Base-by-base conservation (phyloP, 768 basidiomycete species). In the Phanerochaete carnosa region DNA sequence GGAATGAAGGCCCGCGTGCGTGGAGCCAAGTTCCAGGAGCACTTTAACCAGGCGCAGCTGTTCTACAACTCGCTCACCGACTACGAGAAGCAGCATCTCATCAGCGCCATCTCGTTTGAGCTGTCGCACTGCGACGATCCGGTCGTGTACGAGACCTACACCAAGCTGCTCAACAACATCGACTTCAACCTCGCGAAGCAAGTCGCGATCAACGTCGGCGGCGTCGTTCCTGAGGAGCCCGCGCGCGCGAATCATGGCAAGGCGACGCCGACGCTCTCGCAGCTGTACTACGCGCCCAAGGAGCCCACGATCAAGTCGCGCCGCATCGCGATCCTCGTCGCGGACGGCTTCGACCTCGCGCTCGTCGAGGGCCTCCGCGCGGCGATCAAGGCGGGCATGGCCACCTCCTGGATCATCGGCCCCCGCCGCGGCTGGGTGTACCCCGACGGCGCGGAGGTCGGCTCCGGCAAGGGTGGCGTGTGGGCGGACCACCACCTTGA, bases 41-140 rank as follows among this genome's bases (percentile, higher is more conserved):
- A 91, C 65, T 87, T 80, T 79, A 76, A 73, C 58, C 94, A 96
- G 67, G 85, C 84, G 9, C 86, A 86, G 63, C 76, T 94, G 2
- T 95, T 95, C 80, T 87, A 84, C 75, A 95, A 96, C 75, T 95
- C 92, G 6, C 80, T 95, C 50, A 67, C 80, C 1, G 66, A 76
- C 0, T 70, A 83, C 58, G 94, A 95, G 77, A 85, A 88, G 73
- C 62, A 74, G n/a, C 92, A 95, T 70, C 76, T 94, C 30, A 74
- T 84, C 52, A 68, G 75, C 3, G 93, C 91, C 4, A 79, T 91
- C 60, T 83, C 85, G 13, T 95, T 96, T 70, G 94, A 95, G 74
- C 79, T 96, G 33, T 86, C 85, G 59, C 92, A 94, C 68, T 90
- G 89, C 73, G 88, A 92, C 55, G 91, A 94, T 65, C 80, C 82